Evolutionary conservation across 306 rosid genomes (phyloP), one percentile per base, ranked within the genome.

Genomic region (Vigna trinervia): DNA sequence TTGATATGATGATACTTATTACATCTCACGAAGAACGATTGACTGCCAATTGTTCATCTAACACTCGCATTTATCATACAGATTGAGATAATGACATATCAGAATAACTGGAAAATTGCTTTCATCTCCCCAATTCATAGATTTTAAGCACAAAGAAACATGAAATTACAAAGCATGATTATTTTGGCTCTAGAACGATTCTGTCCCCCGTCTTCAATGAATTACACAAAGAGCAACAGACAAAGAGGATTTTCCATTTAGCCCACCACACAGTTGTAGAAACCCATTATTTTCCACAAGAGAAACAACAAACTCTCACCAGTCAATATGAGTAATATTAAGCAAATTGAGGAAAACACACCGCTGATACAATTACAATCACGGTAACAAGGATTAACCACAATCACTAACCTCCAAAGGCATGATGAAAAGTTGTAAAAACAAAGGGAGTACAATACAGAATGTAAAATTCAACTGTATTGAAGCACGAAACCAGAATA

Each of bases 1-100:
- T 23, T 2, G 53, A 69, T 34, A 34, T 61, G 5, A 32, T 13
- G 48, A 59, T 19, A 41, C 73, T 58, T 69, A 68, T 71, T 74
- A 45, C 74, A 62, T 48, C 11, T 74, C 67, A 63, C 68, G 34
- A 39, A 79, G 52, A 45, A 46, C 45, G 39, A 34, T 46, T 20
- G 45, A 4, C 41, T 30, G 39, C 74, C 73, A 65, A 47, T 39
- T 17, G 50, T 78, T 60, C 22, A 78, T 51, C 50, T 58, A 15
- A 64, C 30, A 20, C 5, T 66, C 6, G 3, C 12, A 4, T 47
- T 36, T 65, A 19, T 66, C 64, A 70, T 26, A 76, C 81, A 69
- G 58, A 76, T 26, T 57, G 2, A 76, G 20, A 73, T 45, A 52
- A 71, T 19, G 23, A 72, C 50, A 10, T 32, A 5, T 57, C n/a